Evolutionary conservation across 768 basidiomycete genomes (phyloP), one percentile per base, ranked within the genome.

Genomic region (Termitomyces sp.): DNA sequence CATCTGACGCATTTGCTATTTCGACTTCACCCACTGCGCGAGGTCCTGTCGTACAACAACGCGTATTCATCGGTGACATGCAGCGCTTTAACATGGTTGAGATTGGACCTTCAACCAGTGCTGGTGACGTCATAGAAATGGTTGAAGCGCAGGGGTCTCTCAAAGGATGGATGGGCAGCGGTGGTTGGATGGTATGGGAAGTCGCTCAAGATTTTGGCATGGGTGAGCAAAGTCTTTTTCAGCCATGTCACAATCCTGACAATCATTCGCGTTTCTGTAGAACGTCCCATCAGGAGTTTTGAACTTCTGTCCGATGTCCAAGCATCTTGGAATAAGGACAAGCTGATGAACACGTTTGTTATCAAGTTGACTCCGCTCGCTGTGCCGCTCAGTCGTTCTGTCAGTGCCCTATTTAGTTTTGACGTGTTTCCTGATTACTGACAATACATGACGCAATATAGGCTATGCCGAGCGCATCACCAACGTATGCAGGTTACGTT

Each of bases 131-230:
- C 6, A 69, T 96, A 52, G 72, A 77, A 12, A 72, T 81, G 64
- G 75, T 93, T 26, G 81, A 85, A 41, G 70, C 70, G 17, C 82
- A 87, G 64, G 90, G 88, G 11, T 79, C 82, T 53, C 68, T 96
- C 43, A 79, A 79, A 42, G 79, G 80, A 45, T 81, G 77, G 70
- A 71, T 70, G 2, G 81, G 80, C 1, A 74, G 69, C n/a, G 84
- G 78, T 5, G 85, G 82, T 6, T 97, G 92, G 90, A 93, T 94
- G 79, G 67, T 98, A 28, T 95, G 82, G 67, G 96, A 98, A 71
- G 70, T 95, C 28, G 90, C 90, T 34, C 88, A 91, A 59, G 90
- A 94, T 64, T 88, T 94, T 65, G 94, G 93, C 56, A 88, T 95
- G 85, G 94, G 94, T 95, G 65, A 54, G 82, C 69, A 22, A 1